Conservation (phyloP, 2,329 filamentous ascomycete species). For the Colletotrichum sp. region DNA sequence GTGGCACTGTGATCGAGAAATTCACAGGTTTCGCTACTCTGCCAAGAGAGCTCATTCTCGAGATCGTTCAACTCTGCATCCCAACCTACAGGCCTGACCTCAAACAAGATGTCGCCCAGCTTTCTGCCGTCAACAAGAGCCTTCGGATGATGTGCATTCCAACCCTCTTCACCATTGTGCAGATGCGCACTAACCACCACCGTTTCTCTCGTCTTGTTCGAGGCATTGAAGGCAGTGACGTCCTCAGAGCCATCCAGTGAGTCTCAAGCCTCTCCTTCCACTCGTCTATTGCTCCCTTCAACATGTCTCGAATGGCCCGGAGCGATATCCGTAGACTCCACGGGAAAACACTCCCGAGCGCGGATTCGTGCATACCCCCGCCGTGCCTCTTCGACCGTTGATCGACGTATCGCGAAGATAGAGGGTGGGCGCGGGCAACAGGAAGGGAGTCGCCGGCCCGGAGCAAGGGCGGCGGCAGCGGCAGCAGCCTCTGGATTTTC, state of each 20-base stretch:
- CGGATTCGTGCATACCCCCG: fast-evolving
- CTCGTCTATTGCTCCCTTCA: background rate
- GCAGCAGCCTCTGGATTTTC: background rate
- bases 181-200: background rate
- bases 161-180: background rate
- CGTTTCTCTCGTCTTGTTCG: background rate
- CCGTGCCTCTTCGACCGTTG: no score
- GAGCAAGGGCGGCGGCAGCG: fast-evolving
- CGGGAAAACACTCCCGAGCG: no score
- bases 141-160: background rate
- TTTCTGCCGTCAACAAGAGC: background rate
- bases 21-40: background rate
- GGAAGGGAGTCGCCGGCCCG: no score
- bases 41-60: background rate
- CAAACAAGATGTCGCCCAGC: background rate
- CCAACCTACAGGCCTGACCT: background rate
- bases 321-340: no score
- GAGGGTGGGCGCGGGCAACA: no score
- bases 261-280: background rate
- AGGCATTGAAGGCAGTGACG: background rate
- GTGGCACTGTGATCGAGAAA: background rate
- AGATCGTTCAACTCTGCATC: background rate
- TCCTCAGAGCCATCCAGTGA: background rate
- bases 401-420: no score
- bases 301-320: no score